Conservation (phyloP, 2,329 filamentous ascomycete species). For the Aspergillus intermedius region DNA sequence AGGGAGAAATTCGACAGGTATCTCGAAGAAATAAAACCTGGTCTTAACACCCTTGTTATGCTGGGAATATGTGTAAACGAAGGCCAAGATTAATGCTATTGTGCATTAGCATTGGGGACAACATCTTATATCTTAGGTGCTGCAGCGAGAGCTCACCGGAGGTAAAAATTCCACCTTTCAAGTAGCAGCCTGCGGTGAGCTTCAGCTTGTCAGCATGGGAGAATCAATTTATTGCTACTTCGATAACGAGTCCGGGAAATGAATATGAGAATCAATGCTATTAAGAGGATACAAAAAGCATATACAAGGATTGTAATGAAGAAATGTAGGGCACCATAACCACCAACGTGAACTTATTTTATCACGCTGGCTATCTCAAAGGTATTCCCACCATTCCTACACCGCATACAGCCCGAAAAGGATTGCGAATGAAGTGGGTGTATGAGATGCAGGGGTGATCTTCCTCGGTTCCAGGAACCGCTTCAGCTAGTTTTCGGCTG, state of each 20-base stretch:
- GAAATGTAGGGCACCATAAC: constrained; percentile 61
- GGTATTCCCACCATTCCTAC: constrained; percentile 70
- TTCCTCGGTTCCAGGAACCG: constrained; percentile 82
- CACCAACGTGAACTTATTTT: constrained; percentile 54
- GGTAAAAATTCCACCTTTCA: constrained; percentile 31
- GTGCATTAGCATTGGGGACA: constrained; percentile 38
- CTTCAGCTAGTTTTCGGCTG: constrained; percentile 63
- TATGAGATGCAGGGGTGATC: constrained; percentile 63
- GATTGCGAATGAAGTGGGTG: constrained; percentile 57
- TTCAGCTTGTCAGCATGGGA: constrained; percentile 28
- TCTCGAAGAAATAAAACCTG: constrained; percentile 73
- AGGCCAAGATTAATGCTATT: constrained; percentile 65
- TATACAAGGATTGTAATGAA: constrained; percentile 18
- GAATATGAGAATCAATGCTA: constrained; percentile 10
- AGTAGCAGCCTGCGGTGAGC: constrained; percentile 36
- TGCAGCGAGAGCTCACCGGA: constrained; percentile 24
- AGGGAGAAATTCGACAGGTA: constrained; percentile 76
- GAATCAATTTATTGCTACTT: constrained; percentile 16
- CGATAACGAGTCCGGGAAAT: constrained; percentile 2
- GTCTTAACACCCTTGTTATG: constrained; percentile 73
- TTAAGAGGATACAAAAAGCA: constrained; percentile 1
- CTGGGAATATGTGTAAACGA: constrained; percentile 78
- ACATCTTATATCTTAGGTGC: not conserved
- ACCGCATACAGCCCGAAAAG: constrained; percentile 55
- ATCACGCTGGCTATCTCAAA: constrained; percentile 56